Conservation (phyloP, 208 protist genomes). For the Baffinella frigidus region DNA sequence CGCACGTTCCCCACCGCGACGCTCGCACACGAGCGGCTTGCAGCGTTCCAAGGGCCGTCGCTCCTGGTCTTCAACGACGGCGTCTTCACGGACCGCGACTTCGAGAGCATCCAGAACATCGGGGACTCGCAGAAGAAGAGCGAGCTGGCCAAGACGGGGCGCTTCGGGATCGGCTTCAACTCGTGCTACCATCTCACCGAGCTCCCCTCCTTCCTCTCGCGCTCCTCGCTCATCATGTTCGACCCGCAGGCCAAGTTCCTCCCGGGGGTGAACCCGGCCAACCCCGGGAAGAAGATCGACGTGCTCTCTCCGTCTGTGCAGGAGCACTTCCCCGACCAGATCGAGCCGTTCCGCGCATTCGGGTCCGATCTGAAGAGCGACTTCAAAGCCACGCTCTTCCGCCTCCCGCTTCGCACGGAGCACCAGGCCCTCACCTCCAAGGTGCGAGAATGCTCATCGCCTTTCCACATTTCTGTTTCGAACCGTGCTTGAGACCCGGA, state of each 20-base stretch:
- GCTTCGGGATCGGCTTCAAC: slow-evolving; percentile 64
- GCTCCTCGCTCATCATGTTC: slow-evolving; percentile 36
- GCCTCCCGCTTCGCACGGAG: slow-evolving; percentile 52
- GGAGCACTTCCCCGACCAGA: slow-evolving; percentile 28
- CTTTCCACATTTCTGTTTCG: no score
- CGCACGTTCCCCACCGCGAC: background rate
- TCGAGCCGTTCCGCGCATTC: background rate
- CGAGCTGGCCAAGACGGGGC: background rate
- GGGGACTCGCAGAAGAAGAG: slow-evolving; percentile 39
- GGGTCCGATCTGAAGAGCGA: background rate
- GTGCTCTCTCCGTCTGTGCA: background rate
- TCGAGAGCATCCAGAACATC: slow-evolving; percentile 64
- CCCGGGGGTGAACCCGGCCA: slow-evolving; percentile 43
- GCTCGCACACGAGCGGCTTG: background rate
- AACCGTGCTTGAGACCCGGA: no score
- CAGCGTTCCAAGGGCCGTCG: slow-evolving; percentile 12
- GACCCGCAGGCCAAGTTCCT: slow-evolving; percentile 60
- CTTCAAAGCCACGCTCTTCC: slow-evolving; percentile 42
- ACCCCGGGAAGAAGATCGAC: slow-evolving; percentile 37
- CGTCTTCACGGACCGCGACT: slow-evolving; percentile 44
- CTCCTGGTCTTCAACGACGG: slow-evolving; percentile 40
- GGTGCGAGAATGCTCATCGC: no score
- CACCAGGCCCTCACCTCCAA: background rate
- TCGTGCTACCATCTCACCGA: slow-evolving; percentile 32
- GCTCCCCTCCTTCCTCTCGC: slow-evolving; percentile 57